phyloP scores from a whole-genome alignment of 495 filamentous ascomycete species.

The Pyronema domesticum region DNA sequence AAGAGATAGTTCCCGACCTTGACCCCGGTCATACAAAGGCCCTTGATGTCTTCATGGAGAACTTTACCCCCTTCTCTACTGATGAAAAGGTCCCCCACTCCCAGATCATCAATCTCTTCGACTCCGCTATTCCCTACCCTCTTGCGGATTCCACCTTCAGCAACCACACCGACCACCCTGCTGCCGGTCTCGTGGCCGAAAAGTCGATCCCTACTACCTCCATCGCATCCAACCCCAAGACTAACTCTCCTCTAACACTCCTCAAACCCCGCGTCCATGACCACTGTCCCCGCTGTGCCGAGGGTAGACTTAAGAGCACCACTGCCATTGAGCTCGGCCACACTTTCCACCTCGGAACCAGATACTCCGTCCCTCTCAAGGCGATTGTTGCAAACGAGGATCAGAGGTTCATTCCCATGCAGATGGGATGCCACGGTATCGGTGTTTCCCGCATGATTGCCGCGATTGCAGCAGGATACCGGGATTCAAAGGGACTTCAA shows the following conservation, averaged over 20 bases:
- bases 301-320: constrained; percentile 45
- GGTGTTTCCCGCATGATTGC: constrained; percentile 82
- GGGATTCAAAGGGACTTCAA: constrained; percentile 58
- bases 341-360: constrained; percentile 81
- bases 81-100: constrained; percentile 13
- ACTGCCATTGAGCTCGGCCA: constrained; percentile 79
- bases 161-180: constrained; percentile 18
- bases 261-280: constrained; percentile 51
- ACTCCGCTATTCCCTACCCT: constrained; percentile 29
- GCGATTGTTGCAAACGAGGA: constrained; percentile 33
- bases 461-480: constrained; percentile 57
- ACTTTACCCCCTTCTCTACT: constrained; percentile 25
- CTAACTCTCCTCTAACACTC: constrained; percentile 33
- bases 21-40: constrained; percentile 53
- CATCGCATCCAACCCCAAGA: constrained; percentile 2
- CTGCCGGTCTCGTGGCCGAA: constrained; percentile 17
- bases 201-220: constrained; percentile 24
- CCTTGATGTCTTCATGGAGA: constrained; percentile 36
- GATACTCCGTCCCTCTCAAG: constrained; percentile 60
- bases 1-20: constrained; percentile 50
- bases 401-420: constrained; percentile 35
- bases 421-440: constrained; percentile 96
- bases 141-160: constrained; percentile 21
- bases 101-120: constrained; percentile 36
- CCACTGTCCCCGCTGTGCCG: constrained; percentile 47